Base-by-base conservation (phyloP, 2,329 filamentous ascomycete genomes). In the Neospermospora avenae region DNA sequence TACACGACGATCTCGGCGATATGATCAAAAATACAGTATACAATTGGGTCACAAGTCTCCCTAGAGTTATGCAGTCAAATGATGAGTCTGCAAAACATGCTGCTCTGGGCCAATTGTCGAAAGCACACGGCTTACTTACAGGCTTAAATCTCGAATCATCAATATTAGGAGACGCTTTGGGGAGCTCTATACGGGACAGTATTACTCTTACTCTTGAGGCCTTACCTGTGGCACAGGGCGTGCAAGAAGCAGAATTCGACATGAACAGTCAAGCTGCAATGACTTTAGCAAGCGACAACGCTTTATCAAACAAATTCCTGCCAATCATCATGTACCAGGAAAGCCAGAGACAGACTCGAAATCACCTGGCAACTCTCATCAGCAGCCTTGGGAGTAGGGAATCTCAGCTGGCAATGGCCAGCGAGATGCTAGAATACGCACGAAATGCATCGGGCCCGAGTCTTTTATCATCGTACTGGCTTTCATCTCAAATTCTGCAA, bases 11-110 rank as follows among this genome's bases (percentile, higher is more conserved):
- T 52, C 78, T 93, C 1, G 76, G 81, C 3, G 85, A 89, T 22
- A 77, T 83, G 2, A 77, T 93, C 25, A 90, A 90, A 67, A 82
- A 81, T 28, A 88, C 84, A 0, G 80, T 96, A 0, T 89, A 93
- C 72, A 86, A 86, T 55, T 97, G 93, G 92, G 82, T 93, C 24
- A 84, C 85, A 2, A 87, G 90, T 42, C 81, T 99, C 18, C 88
- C 93, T 4, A 84, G 92, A 16, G 75, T 91, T 14, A 93, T 97
- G 85, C 91, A 93, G 72, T 84, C 86, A 8, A 88, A 86, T 66
- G 92, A 98, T 68, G 91, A 96, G 67, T 80, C 80, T n/a, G 78
- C 82, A 28, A 96, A 96, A 72, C 81, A 85, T 63, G 81, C 83
- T 58, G 85, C 87, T 1, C 82, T 98, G 25, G 81, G 82, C 28